Evolutionary conservation across 2,329 filamentous ascomycete species (phyloP), one percentile per base, ranked within the genome.

Genomic region (Raffaelea arxii): DNA sequence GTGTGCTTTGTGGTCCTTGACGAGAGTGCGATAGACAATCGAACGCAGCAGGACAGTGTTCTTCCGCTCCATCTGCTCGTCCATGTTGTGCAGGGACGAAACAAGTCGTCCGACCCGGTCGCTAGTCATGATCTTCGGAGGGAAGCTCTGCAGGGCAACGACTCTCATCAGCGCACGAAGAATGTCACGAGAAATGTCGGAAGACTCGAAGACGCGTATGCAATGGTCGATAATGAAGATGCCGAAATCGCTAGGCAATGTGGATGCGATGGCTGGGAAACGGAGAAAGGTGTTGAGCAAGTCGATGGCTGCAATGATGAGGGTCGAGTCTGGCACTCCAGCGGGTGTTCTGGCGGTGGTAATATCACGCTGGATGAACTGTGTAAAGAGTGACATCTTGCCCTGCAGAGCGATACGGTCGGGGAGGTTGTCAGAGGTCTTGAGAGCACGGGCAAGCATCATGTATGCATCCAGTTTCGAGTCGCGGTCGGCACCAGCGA

Each of bases 311-410:
- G 94, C 84, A 44, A 82, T 83, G 41, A 82, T 74, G 12, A 97
- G 73, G 39, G 82, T 82, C 2, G 75, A 75, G 56, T 94, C 86
- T 47, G 68, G 67, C 40, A 59, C 65, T 43, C 78, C 74, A 49
- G 74, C 67, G 6, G 72, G 60, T 30, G 75, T 71, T 53, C 78
- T 80, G 11, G 79, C 72, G 3, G 49, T 23, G 6, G 73, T 75
- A 22, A 95, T 72, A 59, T 98, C 92, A 49, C 90, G 77, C 56
- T 84, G 80, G 46, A 97, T 87, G 59, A 89, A 95, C 49, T 88
- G 83, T 54, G 80, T 79, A 49, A 97, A 75, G 3, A 86, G 66
- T 11, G 75, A 74, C 72, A 96, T 83, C 62, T 92, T 94, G 43
- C 78, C 77, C 48, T 80, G 75, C 46, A 94, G 70, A 11, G 81